These are phyloP conservation scores for Gigaspora rosea DNA, from an alignment of 192 early-diverging fungal species.

Conservation along the genomic window DNA sequence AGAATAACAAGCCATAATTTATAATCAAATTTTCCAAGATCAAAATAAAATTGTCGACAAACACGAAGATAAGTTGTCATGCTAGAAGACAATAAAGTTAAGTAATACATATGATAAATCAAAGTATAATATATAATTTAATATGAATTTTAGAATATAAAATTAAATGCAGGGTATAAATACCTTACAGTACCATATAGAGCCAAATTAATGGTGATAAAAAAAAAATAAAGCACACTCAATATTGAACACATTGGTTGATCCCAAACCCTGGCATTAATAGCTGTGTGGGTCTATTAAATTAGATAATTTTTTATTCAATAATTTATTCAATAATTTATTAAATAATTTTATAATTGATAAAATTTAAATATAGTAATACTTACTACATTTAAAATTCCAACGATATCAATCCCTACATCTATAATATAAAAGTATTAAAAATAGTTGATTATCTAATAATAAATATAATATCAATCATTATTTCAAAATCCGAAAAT, in stretches of 20 bases:
- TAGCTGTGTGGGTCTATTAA: background rate
- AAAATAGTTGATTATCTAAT: no score
- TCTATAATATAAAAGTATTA: background rate
- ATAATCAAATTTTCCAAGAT: slow-evolving; percentile 5
- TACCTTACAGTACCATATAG: background rate
- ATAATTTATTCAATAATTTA: background rate
- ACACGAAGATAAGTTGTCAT: background rate
- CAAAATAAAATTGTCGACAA: background rate
- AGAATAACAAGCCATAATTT: background rate
- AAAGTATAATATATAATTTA: no score
- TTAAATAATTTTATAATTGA: background rate
- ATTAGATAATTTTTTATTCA: background rate
- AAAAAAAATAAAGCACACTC: background rate
- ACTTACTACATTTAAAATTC: slow-evolving; percentile 6
- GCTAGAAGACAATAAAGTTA: background rate
- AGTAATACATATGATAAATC: background rate
- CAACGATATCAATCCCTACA: background rate
- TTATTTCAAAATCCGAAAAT: background rate
- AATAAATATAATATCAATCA: no score
- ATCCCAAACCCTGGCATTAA: background rate
- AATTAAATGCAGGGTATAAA: background rate
- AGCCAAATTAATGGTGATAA: background rate
- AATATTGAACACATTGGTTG: background rate
- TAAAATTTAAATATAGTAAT: background rate
- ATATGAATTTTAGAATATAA: background rate